Evolutionary conservation across 495 filamentous ascomycete species (phyloP).

Genomic region (Trichoderma virens): DNA sequence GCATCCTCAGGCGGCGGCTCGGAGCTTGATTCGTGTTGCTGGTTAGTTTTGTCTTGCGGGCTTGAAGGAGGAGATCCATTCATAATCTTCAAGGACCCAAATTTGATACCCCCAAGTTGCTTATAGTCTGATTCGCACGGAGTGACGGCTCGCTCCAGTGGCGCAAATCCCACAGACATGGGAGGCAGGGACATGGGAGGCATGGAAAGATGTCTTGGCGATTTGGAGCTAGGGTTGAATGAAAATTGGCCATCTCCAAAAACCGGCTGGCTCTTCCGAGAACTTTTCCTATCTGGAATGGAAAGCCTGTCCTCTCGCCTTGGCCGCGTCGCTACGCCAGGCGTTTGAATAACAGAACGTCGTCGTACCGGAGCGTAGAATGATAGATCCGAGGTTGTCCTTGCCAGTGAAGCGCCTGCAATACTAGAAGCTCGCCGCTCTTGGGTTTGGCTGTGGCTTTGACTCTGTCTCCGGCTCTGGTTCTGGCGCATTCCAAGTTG

Average conservation of each 20-base stretch:
- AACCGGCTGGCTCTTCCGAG: slow-evolving; percentile 30
- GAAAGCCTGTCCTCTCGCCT: slow-evolving; percentile 17
- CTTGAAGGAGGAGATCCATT: slow-evolving; percentile 34
- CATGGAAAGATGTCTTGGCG: slow-evolving; percentile 25
- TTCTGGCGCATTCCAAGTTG: slow-evolving; percentile 26
- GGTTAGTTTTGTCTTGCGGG: neutral
- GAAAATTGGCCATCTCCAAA: slow-evolving; percentile 18
- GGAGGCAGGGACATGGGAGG: slow-evolving; percentile 26
- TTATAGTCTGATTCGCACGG: slow-evolving; percentile 42
- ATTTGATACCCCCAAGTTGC: slow-evolving; percentile 51
- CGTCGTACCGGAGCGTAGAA: slow-evolving; percentile 41
- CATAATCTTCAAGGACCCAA: slow-evolving; percentile 49
- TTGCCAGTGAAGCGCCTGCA: slow-evolving; percentile 23
- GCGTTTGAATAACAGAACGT: slow-evolving; percentile 38
- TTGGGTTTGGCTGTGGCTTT: slow-evolving; percentile 13
- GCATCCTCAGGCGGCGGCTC: neutral
- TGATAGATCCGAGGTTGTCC: slow-evolving; percentile 35
- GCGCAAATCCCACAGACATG: slow-evolving; percentile 17
- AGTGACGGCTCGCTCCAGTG: slow-evolving; percentile 32
- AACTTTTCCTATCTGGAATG: slow-evolving; percentile 15
- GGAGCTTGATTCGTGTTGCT: neutral
- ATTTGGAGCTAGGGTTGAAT: slow-evolving; percentile 25
- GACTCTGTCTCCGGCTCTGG: slow-evolving; percentile 20
- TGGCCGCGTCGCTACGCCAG: slow-evolving; percentile 38
- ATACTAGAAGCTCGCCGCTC: slow-evolving; percentile 26